These are phyloP conservation scores for Potentilla sterilis DNA, from an alignment of 306 rosid species.

Conservation along the genomic window DNA sequence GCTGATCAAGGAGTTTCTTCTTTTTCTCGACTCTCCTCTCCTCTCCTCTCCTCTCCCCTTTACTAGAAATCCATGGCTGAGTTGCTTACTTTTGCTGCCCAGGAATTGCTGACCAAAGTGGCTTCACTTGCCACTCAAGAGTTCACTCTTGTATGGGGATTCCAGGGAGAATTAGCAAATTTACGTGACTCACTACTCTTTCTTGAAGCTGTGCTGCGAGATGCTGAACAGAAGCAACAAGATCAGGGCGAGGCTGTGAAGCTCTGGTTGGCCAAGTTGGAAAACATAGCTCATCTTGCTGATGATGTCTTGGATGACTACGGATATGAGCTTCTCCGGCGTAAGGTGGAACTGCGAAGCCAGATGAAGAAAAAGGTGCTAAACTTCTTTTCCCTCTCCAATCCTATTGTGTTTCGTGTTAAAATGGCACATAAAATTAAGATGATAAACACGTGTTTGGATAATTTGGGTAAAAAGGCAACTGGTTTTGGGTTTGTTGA, in stretches of 20 bases:
- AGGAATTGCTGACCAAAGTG: not conserved
- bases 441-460: not conserved
- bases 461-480: not conserved
- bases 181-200: not conserved
- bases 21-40: not conserved
- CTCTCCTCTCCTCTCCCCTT: not conserved
- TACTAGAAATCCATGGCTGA: not conserved
- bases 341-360: not conserved
- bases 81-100: not conserved
- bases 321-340: not conserved
- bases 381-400: too few relatives aligned
- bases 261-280: not conserved
- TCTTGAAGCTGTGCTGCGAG: not conserved
- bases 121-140: not conserved
- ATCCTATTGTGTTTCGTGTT: too few relatives aligned
- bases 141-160: not conserved
- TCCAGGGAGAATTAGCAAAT: not conserved
- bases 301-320: not conserved
- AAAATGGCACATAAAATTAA: too few relatives aligned
- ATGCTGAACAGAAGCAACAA: not conserved
- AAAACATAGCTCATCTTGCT: not conserved
- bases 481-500: not conserved
- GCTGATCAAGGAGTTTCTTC: not conserved
- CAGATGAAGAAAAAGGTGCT: too few relatives aligned
- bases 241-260: not conserved